Percentiles rank a stretch among this genome's conserved stretches.
phyloP scores from a whole-genome alignment of 164 flowering plant genomes.

The Chimonanthus praecox region DNA sequence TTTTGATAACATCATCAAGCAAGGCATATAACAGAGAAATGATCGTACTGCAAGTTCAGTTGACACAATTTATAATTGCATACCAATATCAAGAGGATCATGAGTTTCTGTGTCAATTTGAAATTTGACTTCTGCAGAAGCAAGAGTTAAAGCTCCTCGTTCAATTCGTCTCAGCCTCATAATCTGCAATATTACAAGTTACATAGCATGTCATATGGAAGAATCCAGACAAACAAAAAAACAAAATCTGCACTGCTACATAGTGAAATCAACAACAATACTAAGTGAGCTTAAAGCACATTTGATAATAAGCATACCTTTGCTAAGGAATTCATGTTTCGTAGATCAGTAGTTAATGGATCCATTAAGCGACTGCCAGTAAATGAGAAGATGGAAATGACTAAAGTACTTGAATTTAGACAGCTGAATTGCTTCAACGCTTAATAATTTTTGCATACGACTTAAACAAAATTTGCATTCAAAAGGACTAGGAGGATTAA shows the following conservation, averaged over 20 bases:
- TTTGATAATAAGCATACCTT: conserved; percentile 46
- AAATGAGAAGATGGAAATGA: neutral
- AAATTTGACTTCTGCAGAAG: conserved; percentile 99
- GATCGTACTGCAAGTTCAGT: neutral
- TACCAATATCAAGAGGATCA: conserved; percentile 99
- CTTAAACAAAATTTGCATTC: too few species aligned
- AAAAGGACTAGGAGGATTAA: too few species aligned
- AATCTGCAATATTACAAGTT: conserved; percentile 40
- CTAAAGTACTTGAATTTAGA: neutral
- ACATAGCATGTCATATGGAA: conserved; percentile 3
- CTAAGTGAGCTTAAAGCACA: neutral
- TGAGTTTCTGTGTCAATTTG: conserved; percentile 99
- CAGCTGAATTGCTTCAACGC: neutral
- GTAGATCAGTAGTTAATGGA: conserved; percentile 78
- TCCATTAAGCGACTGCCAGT: conserved; percentile 81
- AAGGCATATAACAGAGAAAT: neutral
- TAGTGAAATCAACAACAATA: neutral
- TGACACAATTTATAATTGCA: conserved; percentile 6
- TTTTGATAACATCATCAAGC: neutral
- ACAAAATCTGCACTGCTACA: neutral
- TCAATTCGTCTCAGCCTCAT: conserved; percentile 94
- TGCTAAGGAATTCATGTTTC: conserved; percentile 85
- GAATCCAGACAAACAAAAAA: neutral
- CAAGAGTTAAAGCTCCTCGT: conserved; percentile 96
- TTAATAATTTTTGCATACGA: too few species aligned